Evolutionary conservation across 2,329 filamentous ascomycete genomes (phyloP).

Genomic region (Hymenotorrendiella dingleyae): DNA sequence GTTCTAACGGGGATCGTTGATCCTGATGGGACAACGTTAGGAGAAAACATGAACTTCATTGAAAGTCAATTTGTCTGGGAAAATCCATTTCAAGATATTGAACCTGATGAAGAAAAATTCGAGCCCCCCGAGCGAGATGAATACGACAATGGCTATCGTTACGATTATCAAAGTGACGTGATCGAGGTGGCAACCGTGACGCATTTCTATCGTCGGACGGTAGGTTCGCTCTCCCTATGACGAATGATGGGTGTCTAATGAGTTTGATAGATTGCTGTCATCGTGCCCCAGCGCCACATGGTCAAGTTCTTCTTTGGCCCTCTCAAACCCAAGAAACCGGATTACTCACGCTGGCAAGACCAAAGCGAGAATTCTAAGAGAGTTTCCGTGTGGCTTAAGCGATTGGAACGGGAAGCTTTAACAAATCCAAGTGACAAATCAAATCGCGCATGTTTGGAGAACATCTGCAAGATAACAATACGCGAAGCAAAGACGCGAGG

Average conservation of each 20-base stretch:
- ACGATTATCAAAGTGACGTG: not conserved
- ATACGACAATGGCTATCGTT: no score
- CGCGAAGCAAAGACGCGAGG: not conserved
- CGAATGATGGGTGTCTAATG: not conserved
- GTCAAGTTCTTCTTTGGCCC: not conserved
- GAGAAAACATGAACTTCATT: not conserved
- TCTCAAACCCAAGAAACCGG: no score
- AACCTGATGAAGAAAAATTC: not conserved
- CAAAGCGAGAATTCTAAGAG: no score
- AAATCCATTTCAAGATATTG: not conserved
- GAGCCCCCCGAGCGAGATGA: not conserved
- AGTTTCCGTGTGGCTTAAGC: no score
- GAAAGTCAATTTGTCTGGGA: not conserved
- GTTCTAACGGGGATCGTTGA: no score
- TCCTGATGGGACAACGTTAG: not conserved
- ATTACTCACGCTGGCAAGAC: no score
- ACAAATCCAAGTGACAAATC: not conserved
- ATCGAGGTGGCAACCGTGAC: not conserved
- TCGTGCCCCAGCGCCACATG: not conserved
- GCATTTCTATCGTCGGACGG: not conserved
- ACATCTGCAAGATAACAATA: constrained; percentile 7
- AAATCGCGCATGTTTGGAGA: not conserved
- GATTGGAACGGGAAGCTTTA: not conserved
- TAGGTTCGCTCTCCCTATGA: not conserved
- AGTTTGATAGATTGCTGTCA: not conserved